Evolutionary conservation across 768 basidiomycete genomes (phyloP), one percentile per base, ranked within the genome.

Genomic region (Russula olivacea): DNA sequence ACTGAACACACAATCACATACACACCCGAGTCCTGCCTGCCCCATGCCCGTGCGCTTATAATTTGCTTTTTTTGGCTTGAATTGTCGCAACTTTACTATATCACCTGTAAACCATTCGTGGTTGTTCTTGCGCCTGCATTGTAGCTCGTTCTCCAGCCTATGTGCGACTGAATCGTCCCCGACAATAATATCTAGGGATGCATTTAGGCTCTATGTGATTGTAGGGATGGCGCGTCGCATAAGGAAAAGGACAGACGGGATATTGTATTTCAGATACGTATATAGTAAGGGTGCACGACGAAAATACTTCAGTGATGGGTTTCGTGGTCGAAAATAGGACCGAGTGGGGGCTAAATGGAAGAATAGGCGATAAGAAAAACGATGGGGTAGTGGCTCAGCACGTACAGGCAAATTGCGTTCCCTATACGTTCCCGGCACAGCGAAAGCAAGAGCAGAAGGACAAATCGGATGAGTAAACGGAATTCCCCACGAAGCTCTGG

Each of bases 321-420:
- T 58, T 61, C 61, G 54, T 58, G 67, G 32, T 68, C 67, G 23
- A 66, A 66, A n/a, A 68, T 66, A 12, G 67, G 67, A 12, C 67
- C 67, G 11, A 68, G 56, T 10, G 58, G 43, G 30, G 67, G 67
- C 67, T 68, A 55, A 5, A 21, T 3, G 28, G 10, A 10, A 19
- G 17, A 25, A 19, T 15, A 14, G n/a, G 30, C n/a, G 8, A 25
- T 57, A 57, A 55, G 30, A 23, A 53, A 53, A 38, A 15, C 12
- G 47, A 41, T 41, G 15, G 15, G 23, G 19, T 19, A 47, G 36
- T 17, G 11, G 38, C 14, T 25, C 23, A 41, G 30, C 55, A 76
- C 86, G 43, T 77, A 92, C 91, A 66, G 90, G 89, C 64, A 83
- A 72, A 71, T 92, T 91, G 63, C 91, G 86, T 75, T 93, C 91